Evolutionary conservation across 345 rosid genomes (phyloP), one percentile per base, ranked within the genome.

Genomic region (Mangifera indica): DNA sequence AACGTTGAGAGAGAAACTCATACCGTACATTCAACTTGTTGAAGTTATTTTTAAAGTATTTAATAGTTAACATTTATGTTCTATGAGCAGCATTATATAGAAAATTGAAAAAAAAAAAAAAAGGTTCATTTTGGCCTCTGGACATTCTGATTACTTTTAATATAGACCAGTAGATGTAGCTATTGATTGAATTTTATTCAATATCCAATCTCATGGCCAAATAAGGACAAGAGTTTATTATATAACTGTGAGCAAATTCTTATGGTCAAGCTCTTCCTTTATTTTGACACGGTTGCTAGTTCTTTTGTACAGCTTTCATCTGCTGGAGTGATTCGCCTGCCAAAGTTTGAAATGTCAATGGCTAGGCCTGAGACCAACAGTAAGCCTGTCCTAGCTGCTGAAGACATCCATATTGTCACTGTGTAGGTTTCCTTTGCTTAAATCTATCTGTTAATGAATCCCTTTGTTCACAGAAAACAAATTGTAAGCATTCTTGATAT

Each of bases 321-420:
- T 9, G 98, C 89, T 5, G 99, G 99, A 66, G 83, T 89, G 64
- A 83, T 93, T 75, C 89, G 95, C 58, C 74, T 96, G 87, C 99
- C 99, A 52, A 89, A 75, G 78, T 96, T 96, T 91, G 98, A 93
- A 80, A 91, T 96, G 97, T 79, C 82, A 77, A 87, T 93, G 96
- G 97, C 97, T 62, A 89, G 74, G 81, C 80, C 96, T 69, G 98
- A 96, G 76, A 84, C 88, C 12, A 96, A 86, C 81, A 87, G 76
- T 71, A 91, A 91, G 78, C 98, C 98, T 77, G 94, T 96, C 83
- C 91, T 96, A 66, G 89, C 91, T 75, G 84, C 88, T 80, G 94
- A 87, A 76, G 99, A 96, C 80, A 77, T 93, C 82, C 80, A 79
- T 81, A 91, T 96, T 76, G 86, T 87, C 72, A 91, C 97, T 12